These are phyloP conservation scores for Aspergillus pseudoviridinutans DNA, from an alignment of 2,329 filamentous ascomycete genomes.

Conservation along the genomic window DNA sequence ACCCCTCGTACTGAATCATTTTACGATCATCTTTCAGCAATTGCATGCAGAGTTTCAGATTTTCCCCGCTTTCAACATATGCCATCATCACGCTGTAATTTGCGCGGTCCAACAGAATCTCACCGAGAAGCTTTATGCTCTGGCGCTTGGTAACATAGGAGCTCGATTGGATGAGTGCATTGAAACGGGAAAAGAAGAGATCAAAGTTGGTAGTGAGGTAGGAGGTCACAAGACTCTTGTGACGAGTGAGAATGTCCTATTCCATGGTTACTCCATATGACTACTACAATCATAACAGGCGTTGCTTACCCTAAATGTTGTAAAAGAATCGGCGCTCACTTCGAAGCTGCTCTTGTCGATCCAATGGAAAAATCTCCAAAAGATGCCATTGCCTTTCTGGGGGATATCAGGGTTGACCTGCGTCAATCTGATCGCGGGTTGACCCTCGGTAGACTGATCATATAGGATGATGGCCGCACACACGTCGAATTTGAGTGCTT, in stretches of 20 bases:
- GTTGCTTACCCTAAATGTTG: conserved; percentile 77
- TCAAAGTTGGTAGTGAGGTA: conserved; percentile 90
- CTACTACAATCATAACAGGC: neutral
- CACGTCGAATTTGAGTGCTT: conserved; percentile 86
- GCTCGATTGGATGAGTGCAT: conserved; percentile 79
- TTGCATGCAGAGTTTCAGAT: conserved; percentile 98
- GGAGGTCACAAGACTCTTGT: conserved; percentile 84
- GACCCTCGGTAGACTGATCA: conserved; percentile 74
- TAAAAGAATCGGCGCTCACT: conserved; percentile 95
- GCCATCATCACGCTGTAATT: conserved; percentile 98
- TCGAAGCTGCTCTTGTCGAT: conserved; percentile 96
- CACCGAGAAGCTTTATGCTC: conserved; percentile 93
- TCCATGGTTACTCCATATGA: conserved; percentile 8
- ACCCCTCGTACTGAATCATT: conserved; percentile 99
- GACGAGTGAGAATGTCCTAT: conserved; percentile 87
- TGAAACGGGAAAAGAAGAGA: conserved; percentile 88
- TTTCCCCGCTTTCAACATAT: conserved; percentile 91
- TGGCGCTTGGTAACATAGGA: conserved; percentile 98
- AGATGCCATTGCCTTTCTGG: conserved; percentile 77
- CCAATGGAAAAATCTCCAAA: conserved; percentile 97
- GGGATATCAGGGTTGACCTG: conserved; percentile 71
- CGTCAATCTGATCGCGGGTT: conserved; percentile 69
- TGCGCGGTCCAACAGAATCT: conserved; percentile 87
- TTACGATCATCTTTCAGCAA: conserved; percentile 89
- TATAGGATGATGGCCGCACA: conserved; percentile 89